Evolutionary conservation across 208 protist species (phyloP).

Genomic region (Polymyxa betae): DNA sequence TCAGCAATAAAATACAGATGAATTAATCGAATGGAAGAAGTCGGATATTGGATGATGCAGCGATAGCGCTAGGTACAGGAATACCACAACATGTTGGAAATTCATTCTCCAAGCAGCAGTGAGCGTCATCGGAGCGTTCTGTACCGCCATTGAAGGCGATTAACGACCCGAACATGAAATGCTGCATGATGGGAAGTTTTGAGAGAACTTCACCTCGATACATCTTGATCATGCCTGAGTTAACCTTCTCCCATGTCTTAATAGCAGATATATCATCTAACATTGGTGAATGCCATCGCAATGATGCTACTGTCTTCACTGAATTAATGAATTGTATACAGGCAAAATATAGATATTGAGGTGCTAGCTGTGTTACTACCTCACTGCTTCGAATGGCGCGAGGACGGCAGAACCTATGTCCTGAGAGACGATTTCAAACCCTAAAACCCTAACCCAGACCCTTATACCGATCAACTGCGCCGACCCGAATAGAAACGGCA

Average conservation of each 20-base stretch:
- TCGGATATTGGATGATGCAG: neutral
- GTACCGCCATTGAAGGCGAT: constrained; percentile 24
- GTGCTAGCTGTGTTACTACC: neutral
- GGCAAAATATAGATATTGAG: constrained; percentile 43
- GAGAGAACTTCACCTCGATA: constrained; percentile 69
- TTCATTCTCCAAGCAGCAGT: neutral
- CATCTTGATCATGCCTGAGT: constrained; percentile 69
- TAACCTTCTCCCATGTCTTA: constrained; percentile 61
- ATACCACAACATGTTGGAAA: constrained; percentile 36
- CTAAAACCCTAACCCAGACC: neutral
- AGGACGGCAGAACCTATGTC: constrained; percentile 45
- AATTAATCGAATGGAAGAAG: constrained; percentile 42
- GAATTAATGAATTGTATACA: constrained; percentile 3
- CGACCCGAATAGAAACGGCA: constrained; percentile 94
- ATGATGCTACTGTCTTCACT: constrained; percentile 58
- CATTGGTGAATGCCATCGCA: constrained; percentile 66
- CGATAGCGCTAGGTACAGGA: constrained; percentile 9
- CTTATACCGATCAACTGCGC: constrained; percentile 83
- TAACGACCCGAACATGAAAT: constrained; percentile 68
- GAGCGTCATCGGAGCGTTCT: neutral
- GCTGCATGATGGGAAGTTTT: constrained; percentile 71
- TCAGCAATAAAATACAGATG: neutral
- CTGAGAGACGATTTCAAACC: constrained; percentile 28
- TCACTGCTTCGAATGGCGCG: neutral
- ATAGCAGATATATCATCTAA: constrained; percentile 64